Conservation (phyloP, 176 grass and related monocot genomes). For the Zoysia japonica region DNA sequence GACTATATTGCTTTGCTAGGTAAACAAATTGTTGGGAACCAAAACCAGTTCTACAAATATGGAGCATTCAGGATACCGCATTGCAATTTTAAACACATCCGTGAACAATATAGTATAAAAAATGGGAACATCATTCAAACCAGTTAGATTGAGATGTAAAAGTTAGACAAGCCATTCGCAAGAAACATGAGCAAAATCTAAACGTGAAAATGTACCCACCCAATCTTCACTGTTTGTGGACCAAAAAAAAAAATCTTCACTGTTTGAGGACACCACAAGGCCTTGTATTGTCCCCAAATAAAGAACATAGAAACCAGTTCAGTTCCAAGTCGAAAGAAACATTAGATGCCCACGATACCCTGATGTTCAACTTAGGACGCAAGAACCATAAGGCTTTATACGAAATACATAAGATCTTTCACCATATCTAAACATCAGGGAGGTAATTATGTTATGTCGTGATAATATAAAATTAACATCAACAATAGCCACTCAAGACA, state of each 20-base stretch:
- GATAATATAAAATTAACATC: conserved; percentile 42
- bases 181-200: not conserved
- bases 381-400: not conserved
- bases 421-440: conserved; percentile 43
- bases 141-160: not conserved
- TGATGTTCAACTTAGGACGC: not conserved
- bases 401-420: conserved; percentile 5
- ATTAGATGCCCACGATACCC: not conserved
- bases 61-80: not conserved
- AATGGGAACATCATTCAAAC: not conserved
- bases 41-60: not conserved
- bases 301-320: not conserved
- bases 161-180: not conserved
- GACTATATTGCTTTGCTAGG: not conserved
- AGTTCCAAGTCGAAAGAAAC: not conserved
- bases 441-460: conserved; percentile 48
- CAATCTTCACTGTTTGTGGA: not conserved
- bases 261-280: not conserved
- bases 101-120: not conserved
- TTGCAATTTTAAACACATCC: not conserved
- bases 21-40: not conserved
- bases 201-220: too few species aligned
- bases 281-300: not conserved
- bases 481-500: conserved; percentile 43
- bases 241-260: not conserved